Conservation (phyloP, 768 basidiomycete genomes). For the Leccinum ochraceum region DNA sequence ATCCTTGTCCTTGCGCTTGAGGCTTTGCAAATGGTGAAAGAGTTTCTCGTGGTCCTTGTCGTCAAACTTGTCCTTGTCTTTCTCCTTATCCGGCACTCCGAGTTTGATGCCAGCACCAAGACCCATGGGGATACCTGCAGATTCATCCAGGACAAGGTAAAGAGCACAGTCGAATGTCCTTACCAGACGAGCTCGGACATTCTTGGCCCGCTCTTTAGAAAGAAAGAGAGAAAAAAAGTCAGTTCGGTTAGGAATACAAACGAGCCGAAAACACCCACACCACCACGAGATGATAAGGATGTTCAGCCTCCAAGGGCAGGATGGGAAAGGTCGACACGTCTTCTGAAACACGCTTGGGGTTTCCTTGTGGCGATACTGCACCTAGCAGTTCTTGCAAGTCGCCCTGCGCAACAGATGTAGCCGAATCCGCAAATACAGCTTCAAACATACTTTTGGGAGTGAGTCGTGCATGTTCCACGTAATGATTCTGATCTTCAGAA, state of each 20-base stretch:
- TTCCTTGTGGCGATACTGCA: slow-evolving; percentile 43
- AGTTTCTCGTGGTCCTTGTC: slow-evolving; percentile 35
- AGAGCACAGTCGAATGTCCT: not conserved
- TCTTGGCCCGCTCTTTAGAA: slow-evolving; percentile 65
- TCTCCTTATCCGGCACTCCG: slow-evolving; percentile 51
- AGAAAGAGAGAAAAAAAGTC: slow-evolving; percentile 13
- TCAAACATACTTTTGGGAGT: slow-evolving; percentile 59
- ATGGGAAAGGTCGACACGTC: slow-evolving; percentile 41
- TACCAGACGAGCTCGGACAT: slow-evolving; percentile 79
- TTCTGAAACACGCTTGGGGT: slow-evolving; percentile 34
- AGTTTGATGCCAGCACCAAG: slow-evolving; percentile 76
- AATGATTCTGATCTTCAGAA: slow-evolving; percentile 66
- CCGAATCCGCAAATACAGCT: not conserved
- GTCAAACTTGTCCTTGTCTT: slow-evolving; percentile 34
- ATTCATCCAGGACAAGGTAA: slow-evolving; percentile 2
- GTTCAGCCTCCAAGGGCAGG: slow-evolving; percentile 50
- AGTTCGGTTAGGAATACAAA: slow-evolving; percentile 6
- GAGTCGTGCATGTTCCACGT: slow-evolving; percentile 91
- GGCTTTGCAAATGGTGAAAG: slow-evolving; percentile 24
- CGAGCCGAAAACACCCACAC: slow-evolving; percentile 49
- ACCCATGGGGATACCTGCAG: slow-evolving; percentile 72
- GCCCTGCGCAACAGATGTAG: slow-evolving; percentile 46
- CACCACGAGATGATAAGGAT: slow-evolving; percentile 79
- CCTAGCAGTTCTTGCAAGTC: slow-evolving; percentile 74
- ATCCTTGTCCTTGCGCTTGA: slow-evolving; percentile 41